A percentile compares a stretch with the other conserved stretches of the same genome.
Evolutionary conservation across 257 asterid species (phyloP).

Genomic region (Nicotiana paniculata): DNA sequence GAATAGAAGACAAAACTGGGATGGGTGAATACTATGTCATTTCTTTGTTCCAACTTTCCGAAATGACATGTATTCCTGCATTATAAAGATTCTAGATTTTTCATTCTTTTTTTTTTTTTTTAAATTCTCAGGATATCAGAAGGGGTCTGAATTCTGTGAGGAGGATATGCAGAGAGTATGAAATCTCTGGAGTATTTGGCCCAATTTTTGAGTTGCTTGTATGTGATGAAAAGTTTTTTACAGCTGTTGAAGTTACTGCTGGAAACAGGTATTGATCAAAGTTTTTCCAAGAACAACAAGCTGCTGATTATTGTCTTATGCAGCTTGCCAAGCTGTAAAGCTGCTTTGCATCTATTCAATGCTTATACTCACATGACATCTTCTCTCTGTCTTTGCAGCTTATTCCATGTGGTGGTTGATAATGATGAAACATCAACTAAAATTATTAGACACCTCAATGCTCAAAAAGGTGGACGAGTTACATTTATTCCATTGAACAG

Average conservation of each 20-base stretch:
- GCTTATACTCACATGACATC: not conserved
- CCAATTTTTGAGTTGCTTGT: conserved; percentile 88
- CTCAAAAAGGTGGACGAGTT: conserved; percentile 95
- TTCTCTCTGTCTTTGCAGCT: conserved; percentile 41
- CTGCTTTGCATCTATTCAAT: not conserved
- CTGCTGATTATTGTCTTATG: not conserved
- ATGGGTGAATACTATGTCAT: not conserved
- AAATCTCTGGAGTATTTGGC: conserved; percentile 72
- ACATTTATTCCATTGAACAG: conserved; percentile 96
- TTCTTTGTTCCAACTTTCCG: not conserved
- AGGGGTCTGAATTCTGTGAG: conserved; percentile 87
- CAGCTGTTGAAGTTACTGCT: conserved; percentile 99
- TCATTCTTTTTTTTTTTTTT: not conserved
- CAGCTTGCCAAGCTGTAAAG: conserved; percentile 1
- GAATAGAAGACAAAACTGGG: not conserved
- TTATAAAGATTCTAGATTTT: not conserved
- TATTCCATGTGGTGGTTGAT: conserved; percentile 91
- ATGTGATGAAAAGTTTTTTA: conserved; percentile 85
- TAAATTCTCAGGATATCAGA: conserved; percentile 72
- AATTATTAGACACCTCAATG: conserved; percentile 86
- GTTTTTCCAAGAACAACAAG: conserved; percentile 5
- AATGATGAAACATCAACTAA: conserved; percentile 84
- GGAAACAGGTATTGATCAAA: conserved; percentile 69
- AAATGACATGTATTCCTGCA: not conserved
- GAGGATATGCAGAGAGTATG: conserved; percentile 54